phyloP scores from a whole-genome alignment of 768 basidiomycete genomes.

The Nevesoporus exiguus region DNA sequence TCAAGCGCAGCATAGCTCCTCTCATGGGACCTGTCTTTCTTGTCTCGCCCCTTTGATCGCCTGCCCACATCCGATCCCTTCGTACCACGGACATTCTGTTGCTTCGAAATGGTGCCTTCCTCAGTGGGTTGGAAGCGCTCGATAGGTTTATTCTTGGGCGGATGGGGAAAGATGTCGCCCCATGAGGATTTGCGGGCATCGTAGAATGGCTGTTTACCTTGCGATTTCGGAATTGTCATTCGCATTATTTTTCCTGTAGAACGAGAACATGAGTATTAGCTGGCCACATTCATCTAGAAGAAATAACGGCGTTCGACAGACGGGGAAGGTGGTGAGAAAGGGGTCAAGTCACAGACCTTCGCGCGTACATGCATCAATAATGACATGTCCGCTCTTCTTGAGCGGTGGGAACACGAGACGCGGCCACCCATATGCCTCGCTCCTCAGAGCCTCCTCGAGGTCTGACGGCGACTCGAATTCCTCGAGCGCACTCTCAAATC shows the following conservation, averaged over 20 bases:
- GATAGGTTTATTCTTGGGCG: conserved; percentile 72
- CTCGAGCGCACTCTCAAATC: conserved; percentile 4
- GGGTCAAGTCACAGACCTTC: conserved; percentile 52
- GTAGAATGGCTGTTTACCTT: conserved; percentile 93
- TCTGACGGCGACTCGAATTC: conserved; percentile 28
- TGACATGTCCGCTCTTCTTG: conserved; percentile 88
- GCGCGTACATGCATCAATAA: conserved; percentile 82
- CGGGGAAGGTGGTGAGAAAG: conserved; percentile 9
- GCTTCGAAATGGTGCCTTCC: conserved; percentile 26
- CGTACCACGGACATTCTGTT: conserved; percentile 25
- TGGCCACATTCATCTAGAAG: conserved; percentile 2
- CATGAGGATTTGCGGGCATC: conserved; percentile 91
- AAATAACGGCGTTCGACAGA: not conserved
- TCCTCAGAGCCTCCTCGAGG: conserved; percentile 53
- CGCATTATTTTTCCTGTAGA: conserved; percentile 82
- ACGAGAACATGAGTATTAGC: conserved; percentile 1
- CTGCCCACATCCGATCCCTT: conserved; percentile 62
- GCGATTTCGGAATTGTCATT: conserved; percentile 86
- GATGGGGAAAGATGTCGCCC: conserved; percentile 95
- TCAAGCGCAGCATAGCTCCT: conserved; percentile 29
- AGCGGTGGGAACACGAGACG: conserved; percentile 89
- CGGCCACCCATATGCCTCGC: conserved; percentile 85
- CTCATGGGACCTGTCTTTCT: conserved; percentile 19
- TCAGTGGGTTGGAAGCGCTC: conserved; percentile 48
- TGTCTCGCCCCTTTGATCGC: conserved; percentile 28